These are phyloP conservation scores for Letharia columbiana DNA, from an alignment of 495 filamentous ascomycete species.

Conservation along the genomic window DNA sequence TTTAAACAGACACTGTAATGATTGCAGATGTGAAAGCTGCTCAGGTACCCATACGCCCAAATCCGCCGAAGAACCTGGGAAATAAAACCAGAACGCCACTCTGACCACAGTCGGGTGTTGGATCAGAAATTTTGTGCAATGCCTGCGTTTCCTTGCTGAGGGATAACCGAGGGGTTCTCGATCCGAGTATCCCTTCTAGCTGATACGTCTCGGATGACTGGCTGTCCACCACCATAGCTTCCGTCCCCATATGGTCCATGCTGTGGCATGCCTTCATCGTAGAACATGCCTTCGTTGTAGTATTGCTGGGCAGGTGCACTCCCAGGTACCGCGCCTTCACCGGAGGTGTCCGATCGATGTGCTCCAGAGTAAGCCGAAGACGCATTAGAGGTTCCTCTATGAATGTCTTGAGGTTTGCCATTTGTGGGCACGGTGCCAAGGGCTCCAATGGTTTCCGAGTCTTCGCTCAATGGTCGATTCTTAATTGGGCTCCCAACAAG, in stretches of 20 bases:
- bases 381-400: slow-evolving; percentile 88
- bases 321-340: slow-evolving; percentile 54
- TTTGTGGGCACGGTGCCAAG: slow-evolving; percentile 63
- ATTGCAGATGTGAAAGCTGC: slow-evolving; percentile 10
- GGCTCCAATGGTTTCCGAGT: slow-evolving; percentile 65
- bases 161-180: slow-evolving; percentile 76
- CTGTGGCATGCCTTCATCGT: slow-evolving; percentile 45
- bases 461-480: slow-evolving; percentile 48
- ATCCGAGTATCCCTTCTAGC: slow-evolving; percentile 90
- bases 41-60: slow-evolving; percentile 11
- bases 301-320: slow-evolving; percentile 39
- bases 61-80: not conserved
- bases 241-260: slow-evolving; percentile 49
- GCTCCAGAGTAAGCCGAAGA: slow-evolving; percentile 89
- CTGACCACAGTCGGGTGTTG: not conserved
- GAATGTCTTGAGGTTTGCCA: slow-evolving; percentile 53
- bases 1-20: slow-evolving; percentile 9
- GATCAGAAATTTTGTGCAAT: slow-evolving; percentile 95
- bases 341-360: slow-evolving; percentile 75
- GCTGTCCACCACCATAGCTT: slow-evolving; percentile 50
- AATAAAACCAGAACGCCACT: slow-evolving; percentile 13
- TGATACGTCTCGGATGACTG: slow-evolving; percentile 88
- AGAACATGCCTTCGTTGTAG: slow-evolving; percentile 48
- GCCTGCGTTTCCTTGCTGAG: slow-evolving; percentile 81
- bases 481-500: slow-evolving; percentile 43